These are phyloP conservation scores for Fonsecaea monophora DNA, from an alignment of 2,329 filamentous ascomycete species.

Conservation along the genomic window DNA sequence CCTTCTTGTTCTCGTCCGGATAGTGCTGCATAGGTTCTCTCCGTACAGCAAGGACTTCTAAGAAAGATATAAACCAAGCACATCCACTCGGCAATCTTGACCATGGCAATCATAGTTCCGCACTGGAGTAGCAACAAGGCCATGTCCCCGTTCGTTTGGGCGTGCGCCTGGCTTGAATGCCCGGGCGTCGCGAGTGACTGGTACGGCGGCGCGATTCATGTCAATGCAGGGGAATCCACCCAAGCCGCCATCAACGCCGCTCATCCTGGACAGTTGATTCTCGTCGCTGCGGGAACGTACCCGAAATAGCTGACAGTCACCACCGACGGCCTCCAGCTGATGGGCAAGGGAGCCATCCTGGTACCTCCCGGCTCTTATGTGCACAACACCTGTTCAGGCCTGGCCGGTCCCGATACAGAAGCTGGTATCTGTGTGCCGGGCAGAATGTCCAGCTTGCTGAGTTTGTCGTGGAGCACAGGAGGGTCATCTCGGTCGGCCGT, in stretches of 20 bases:
- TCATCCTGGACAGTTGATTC: slow-evolving; percentile 25
- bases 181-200: neutral
- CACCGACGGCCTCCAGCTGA: slow-evolving; percentile 21
- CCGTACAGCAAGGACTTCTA: neutral
- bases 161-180: neutral
- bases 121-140: neutral
- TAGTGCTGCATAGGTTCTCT: neutral
- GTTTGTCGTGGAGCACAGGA: slow-evolving; percentile 30
- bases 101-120: neutral
- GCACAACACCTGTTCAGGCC: slow-evolving; percentile 29
- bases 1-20: neutral
- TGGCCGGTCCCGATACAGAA: slow-evolving; percentile 28
- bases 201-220: slow-evolving; percentile 23
- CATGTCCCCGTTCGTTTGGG: neutral
- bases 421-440: slow-evolving; percentile 33
- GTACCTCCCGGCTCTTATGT: slow-evolving; percentile 23
- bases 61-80: neutral
- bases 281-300: slow-evolving; percentile 34
- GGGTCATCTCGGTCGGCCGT: slow-evolving; percentile 29
- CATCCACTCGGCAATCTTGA: neutral
- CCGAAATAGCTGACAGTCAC: slow-evolving; percentile 32
- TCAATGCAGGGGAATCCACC: slow-evolving; percentile 30
- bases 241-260: slow-evolving; percentile 31
- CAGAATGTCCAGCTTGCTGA: slow-evolving; percentile 26
- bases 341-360: slow-evolving; percentile 31